These are phyloP conservation scores for Metarhizium guizhouense DNA, from an alignment of 2,329 filamentous ascomycete species.

Conservation along the genomic window DNA sequence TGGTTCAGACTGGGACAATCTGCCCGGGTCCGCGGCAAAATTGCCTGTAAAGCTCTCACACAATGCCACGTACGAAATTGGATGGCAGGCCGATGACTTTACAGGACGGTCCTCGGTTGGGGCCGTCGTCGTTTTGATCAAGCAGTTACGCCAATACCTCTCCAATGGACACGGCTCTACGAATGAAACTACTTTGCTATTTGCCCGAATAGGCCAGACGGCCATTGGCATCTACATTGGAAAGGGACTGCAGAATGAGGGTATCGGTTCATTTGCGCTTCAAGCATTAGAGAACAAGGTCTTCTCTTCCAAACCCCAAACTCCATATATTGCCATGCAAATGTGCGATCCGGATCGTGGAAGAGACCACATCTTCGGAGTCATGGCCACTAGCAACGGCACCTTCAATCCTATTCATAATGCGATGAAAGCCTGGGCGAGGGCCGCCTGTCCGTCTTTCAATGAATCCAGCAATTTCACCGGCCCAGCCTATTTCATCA, in stretches of 20 bases:
- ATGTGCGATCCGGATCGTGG: conserved; percentile 18
- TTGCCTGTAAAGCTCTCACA: neutral
- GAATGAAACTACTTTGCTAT: conserved; percentile 18
- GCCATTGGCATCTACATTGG: conserved; percentile 28
- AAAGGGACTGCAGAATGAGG: conserved; percentile 17
- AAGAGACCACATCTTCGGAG: conserved; percentile 21
- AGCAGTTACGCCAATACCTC: conserved; percentile 21
- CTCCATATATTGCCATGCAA: neutral
- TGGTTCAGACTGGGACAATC: conserved; percentile 1
- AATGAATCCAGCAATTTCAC: conserved; percentile 10
- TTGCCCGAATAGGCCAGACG: conserved; percentile 18
- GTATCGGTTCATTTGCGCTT: conserved; percentile 15
- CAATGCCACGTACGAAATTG: neutral
- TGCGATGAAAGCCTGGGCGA: conserved; percentile 20
- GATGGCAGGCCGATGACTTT: neutral
- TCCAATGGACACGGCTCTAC: conserved; percentile 13
- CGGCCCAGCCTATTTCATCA: conserved; percentile 15
- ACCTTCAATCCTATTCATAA: conserved; percentile 22
- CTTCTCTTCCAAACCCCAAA: conserved; percentile 17
- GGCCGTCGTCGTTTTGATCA: conserved; percentile 13
- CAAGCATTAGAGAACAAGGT: conserved; percentile 16
- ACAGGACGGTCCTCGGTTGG: neutral
- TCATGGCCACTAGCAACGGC: conserved; percentile 21
- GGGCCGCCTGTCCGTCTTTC: conserved; percentile 18
- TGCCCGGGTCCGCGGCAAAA: conserved; percentile 2